phyloP scores from a whole-genome alignment of 148 eudicot genomes.

The Pouteria glomerata region DNA sequence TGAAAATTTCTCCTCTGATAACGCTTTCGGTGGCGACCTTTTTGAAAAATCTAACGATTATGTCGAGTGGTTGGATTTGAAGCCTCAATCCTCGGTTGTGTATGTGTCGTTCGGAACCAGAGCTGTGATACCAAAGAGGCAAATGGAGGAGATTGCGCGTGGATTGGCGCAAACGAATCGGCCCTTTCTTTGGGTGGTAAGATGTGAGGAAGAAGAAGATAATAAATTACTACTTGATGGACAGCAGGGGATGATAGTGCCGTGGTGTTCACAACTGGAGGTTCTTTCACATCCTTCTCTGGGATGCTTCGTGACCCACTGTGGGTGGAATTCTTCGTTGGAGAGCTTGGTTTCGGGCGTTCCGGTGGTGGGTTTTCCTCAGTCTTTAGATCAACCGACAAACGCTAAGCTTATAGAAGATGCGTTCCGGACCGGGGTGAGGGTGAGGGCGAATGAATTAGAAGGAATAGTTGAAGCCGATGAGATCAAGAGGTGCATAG shows the following conservation, averaged over 20 bases:
- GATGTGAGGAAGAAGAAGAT: slow-evolving; percentile 27
- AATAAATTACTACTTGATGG: slow-evolving; percentile 1
- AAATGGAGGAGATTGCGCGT: slow-evolving; percentile 25
- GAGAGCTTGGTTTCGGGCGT: slow-evolving; percentile 22
- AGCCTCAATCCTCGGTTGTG: slow-evolving; percentile 26
- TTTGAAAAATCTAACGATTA: neutral
- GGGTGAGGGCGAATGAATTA: slow-evolving; percentile 19
- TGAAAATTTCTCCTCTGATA: slow-evolving; percentile 14
- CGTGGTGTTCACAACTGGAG: slow-evolving; percentile 32
- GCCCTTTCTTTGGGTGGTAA: slow-evolving; percentile 38
- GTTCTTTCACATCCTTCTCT: slow-evolving; percentile 20
- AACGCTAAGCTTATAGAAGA: slow-evolving; percentile 28
- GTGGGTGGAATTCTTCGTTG: slow-evolving; percentile 31
- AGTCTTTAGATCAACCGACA: slow-evolving; percentile 15
- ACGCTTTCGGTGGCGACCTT: slow-evolving; percentile 15
- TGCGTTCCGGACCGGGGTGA: slow-evolving; percentile 34
- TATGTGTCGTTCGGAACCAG: slow-evolving; percentile 50
- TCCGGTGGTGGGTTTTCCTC: slow-evolving; percentile 20
- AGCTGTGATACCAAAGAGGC: slow-evolving; percentile 13
- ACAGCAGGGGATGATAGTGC: slow-evolving; percentile 24
- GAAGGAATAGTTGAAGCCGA: slow-evolving; percentile 24
- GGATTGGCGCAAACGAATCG: slow-evolving; percentile 17
- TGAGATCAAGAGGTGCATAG: slow-evolving; percentile 37
- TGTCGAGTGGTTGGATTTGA: slow-evolving; percentile 5
- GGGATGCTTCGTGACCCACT: slow-evolving; percentile 27